These are phyloP conservation scores for Whalleya microplaca DNA, from an alignment of 2,329 filamentous ascomycete species.

Conservation along the genomic window DNA sequence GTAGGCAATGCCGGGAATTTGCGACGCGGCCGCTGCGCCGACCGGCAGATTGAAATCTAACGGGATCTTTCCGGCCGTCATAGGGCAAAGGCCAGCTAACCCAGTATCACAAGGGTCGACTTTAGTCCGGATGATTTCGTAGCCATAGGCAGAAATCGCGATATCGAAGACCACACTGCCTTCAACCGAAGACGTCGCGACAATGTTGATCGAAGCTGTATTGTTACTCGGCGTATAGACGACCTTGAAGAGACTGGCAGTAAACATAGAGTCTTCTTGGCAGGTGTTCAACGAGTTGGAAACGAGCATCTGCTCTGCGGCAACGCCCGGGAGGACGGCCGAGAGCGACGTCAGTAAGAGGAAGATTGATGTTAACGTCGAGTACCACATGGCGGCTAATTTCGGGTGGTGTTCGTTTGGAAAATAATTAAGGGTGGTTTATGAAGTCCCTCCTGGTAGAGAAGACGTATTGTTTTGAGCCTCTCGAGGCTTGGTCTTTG, in stretches of 20 bases:
- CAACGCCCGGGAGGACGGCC: constrained; percentile 49
- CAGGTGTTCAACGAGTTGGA: constrained; percentile 86
- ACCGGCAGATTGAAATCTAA: constrained; percentile 71
- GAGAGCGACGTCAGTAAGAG: constrained; percentile 48
- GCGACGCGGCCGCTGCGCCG: constrained; percentile 54
- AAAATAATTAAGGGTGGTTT: constrained; percentile 17
- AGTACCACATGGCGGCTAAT: constrained; percentile 50
- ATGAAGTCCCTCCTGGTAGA: constrained; percentile 9
- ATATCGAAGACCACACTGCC: constrained; percentile 81
- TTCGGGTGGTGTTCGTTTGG: constrained; percentile 3
- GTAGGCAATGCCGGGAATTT: constrained; percentile 79
- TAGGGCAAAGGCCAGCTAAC: constrained; percentile 82
- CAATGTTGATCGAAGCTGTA: constrained; percentile 73
- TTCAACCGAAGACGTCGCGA: constrained; percentile 79
- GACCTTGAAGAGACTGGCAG: constrained; percentile 87
- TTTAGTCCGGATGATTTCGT: constrained; percentile 66
- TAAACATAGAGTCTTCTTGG: constrained; percentile 82
- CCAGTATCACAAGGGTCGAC: constrained; percentile 76
- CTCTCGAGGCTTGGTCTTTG: constrained; percentile 20
- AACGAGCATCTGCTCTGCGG: constrained; percentile 67
- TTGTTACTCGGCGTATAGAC: constrained; percentile 76
- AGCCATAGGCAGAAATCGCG: constrained; percentile 81
- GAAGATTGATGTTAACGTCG: constrained; percentile 48
- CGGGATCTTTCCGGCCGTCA: constrained; percentile 82
- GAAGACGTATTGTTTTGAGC: constrained; percentile 10